Percentiles rank a stretch among this genome's conserved stretches.
Evolutionary conservation across 495 filamentous ascomycete species (phyloP).

Genomic region (Penicillium flavigenum): DNA sequence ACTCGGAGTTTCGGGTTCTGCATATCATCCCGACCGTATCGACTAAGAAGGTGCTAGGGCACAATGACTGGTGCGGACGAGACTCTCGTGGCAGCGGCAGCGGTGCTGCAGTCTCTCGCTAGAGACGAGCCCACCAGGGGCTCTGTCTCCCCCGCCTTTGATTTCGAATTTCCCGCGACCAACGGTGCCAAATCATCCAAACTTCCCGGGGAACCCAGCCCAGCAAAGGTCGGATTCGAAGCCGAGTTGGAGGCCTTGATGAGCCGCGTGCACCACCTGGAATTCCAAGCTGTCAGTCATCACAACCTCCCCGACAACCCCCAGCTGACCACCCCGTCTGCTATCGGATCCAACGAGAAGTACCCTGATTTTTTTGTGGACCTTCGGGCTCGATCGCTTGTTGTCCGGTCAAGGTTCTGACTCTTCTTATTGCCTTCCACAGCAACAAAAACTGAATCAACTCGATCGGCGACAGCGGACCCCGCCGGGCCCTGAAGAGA

Average conservation of each 20-base stretch:
- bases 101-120: conserved; percentile 63
- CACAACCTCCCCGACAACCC: conserved; percentile 43
- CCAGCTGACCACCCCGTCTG: conserved; percentile 52
- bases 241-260: conserved; percentile 67
- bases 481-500: conserved; percentile 26
- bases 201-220: conserved; percentile 61
- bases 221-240: conserved; percentile 67
- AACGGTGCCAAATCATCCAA: conserved; percentile 50
- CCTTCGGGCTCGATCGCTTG: conserved; percentile 42
- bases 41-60: conserved; percentile 25
- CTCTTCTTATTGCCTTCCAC: conserved; percentile 27
- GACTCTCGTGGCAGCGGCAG: conserved; percentile 60
- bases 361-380: conserved; percentile 32
- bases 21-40: too few species aligned
- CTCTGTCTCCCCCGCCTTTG: conserved; percentile 42
- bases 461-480: conserved; percentile 21
- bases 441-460: conserved; percentile 35
- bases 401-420: conserved; percentile 41
- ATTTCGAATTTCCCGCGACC: conserved; percentile 31
- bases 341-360: conserved; percentile 49
- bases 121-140: conserved; percentile 43
- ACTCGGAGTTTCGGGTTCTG: too few species aligned
- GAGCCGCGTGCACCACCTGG: conserved; percentile 65
- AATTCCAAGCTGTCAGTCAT: conserved; percentile 60
- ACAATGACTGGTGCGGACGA: conserved; percentile 60